These are phyloP conservation scores for Antitrichia curtipendula DNA, from an alignment of 225 moss, liverwort and hornwort genomes.

Conservation along the genomic window DNA sequence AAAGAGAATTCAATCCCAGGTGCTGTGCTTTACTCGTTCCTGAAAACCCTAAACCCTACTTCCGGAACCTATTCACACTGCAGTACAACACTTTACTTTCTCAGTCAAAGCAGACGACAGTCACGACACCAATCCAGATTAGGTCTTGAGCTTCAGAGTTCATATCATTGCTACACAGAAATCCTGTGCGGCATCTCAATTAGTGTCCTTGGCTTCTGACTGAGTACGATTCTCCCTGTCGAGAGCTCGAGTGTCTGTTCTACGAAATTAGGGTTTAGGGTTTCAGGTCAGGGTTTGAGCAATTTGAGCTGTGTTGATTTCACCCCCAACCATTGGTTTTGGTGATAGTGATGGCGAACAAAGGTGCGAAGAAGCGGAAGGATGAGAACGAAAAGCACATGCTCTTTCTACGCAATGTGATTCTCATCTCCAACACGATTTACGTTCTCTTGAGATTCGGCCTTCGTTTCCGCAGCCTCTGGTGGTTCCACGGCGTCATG, in stretches of 20 bases:
- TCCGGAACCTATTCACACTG: neutral
- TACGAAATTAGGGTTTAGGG: neutral
- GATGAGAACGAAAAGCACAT: constrained; percentile 90
- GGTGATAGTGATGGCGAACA: constrained; percentile 58
- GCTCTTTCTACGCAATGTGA: constrained; percentile 34
- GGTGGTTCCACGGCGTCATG: constrained; percentile 55
- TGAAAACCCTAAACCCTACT: constrained; percentile 18
- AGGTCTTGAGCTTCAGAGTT: neutral
- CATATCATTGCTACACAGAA: neutral
- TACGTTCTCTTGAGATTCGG: constrained; percentile 22
- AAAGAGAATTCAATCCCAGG: neutral
- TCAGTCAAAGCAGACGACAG: neutral
- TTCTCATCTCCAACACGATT: constrained; percentile 43
- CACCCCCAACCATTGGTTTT: neutral
- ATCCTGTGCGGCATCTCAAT: neutral
- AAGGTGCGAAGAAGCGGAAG: constrained; percentile 95
- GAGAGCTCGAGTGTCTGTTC: neutral
- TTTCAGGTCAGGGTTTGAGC: neutral
- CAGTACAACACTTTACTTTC: neutral
- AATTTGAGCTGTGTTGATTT: neutral
- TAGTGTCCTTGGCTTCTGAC: neutral
- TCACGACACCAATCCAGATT: neutral
- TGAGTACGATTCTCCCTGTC: neutral
- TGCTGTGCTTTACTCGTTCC: neutral
- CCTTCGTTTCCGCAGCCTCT: constrained; percentile 25